phyloP scores from a whole-genome alignment of 805 yeast genomes.

The Cyberlindnera japonica region DNA sequence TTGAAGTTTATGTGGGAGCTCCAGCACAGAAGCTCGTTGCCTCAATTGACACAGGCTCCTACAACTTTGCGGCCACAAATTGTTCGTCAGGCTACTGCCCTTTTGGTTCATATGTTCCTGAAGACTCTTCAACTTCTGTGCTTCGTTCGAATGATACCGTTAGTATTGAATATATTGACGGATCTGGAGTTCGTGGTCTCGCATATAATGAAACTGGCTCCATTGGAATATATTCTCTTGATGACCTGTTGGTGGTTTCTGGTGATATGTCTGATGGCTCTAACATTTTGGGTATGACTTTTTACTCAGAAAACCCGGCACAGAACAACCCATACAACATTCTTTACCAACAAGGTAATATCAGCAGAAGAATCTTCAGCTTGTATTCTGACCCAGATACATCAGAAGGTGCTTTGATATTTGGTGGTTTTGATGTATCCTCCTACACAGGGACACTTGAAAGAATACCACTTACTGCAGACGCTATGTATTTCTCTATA shows the following conservation, averaged over 20 bases:
- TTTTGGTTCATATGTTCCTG: slow-evolving; percentile 6
- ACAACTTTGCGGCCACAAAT: slow-evolving; percentile 5
- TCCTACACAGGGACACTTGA: slow-evolving; percentile 17
- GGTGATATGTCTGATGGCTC: slow-evolving; percentile 5
- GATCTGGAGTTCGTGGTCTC: slow-evolving; percentile 14
- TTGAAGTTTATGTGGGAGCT: slow-evolving; percentile 13
- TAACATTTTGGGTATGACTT: slow-evolving; percentile 16
- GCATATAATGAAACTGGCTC: slow-evolving; percentile 9
- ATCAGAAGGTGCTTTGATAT: slow-evolving; percentile 15
- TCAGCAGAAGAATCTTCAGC: slow-evolving; percentile 14
- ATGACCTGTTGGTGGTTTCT: slow-evolving; percentile 4
- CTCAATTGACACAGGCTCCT: slow-evolving; percentile 22
- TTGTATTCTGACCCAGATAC: slow-evolving; percentile 5
- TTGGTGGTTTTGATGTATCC: slow-evolving; percentile 24
- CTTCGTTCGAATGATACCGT: background rate
- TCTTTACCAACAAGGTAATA: slow-evolving; percentile 4
- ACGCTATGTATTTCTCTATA: slow-evolving; percentile 1
- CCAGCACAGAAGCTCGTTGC: slow-evolving; percentile 16
- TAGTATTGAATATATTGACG: background rate
- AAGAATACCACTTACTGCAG: slow-evolving; percentile 6
- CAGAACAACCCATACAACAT: slow-evolving; percentile 3
- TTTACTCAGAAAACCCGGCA: background rate
- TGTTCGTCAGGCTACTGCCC: slow-evolving; percentile 6
- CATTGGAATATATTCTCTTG: slow-evolving; percentile 8
- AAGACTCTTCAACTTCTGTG: slow-evolving; percentile 4